These are phyloP conservation scores for Hypoxylon sp. DNA, from an alignment of 2,329 filamentous ascomycete species.

Conservation along the genomic window DNA sequence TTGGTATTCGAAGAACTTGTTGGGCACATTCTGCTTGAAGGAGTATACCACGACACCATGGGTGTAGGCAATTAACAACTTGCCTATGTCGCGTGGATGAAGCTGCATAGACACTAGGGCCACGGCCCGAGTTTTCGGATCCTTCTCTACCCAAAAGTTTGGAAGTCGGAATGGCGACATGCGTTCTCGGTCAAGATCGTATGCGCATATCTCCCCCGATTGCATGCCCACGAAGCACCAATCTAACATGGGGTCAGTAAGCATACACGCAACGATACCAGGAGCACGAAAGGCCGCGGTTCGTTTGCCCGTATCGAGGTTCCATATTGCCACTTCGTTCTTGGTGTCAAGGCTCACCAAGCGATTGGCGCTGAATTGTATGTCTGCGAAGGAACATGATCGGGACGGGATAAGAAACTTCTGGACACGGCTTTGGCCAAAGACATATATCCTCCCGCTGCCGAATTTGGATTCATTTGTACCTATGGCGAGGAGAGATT, in stretches of 20 bases:
- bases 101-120: constrained; percentile 83
- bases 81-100: constrained; percentile 93
- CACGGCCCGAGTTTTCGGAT: constrained; percentile 72
- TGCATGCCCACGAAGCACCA: constrained; percentile 90
- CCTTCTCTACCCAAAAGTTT: constrained; percentile 85
- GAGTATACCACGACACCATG: constrained; percentile 92
- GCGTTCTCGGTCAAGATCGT: constrained; percentile 87
- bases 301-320: constrained; percentile 78
- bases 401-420: constrained; percentile 80
- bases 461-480: constrained; percentile 91
- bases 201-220: constrained; percentile 89
- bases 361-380: constrained; percentile 90
- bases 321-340: constrained; percentile 88
- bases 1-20: constrained; percentile 86
- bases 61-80: constrained; percentile 89
- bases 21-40: constrained; percentile 88
- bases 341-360: constrained; percentile 87
- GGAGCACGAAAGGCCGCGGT: constrained; percentile 81
- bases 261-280: constrained; percentile 79
- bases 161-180: constrained; percentile 84
- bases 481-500: constrained; percentile 92
- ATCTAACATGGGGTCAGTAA: constrained; percentile 91
- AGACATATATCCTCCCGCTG: constrained; percentile 88
- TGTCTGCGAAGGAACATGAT: constrained; percentile 78
- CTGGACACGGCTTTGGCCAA: constrained; percentile 85